Evolutionary conservation across 805 yeast genomes (phyloP), one percentile per base, ranked within the genome.

Genomic region (Hanseniaspora jakobsenii): DNA sequence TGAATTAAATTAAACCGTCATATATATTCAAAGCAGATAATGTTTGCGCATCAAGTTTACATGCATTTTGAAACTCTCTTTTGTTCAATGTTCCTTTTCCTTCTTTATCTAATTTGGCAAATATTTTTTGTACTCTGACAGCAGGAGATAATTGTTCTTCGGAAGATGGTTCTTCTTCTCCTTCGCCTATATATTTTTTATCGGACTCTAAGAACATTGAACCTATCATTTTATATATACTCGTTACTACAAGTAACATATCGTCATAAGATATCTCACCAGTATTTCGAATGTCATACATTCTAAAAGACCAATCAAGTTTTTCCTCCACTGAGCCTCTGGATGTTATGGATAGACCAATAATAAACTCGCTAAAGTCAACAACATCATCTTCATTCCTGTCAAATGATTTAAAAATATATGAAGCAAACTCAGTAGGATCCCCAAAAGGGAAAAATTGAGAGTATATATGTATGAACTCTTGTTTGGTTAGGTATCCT

Each of bases 371-470:
- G 62, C 81, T 82, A 65, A 91, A 91, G 57, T 85, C 95, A 32
- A 91, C 81, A 34, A 75, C 71, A 18, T 93, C 95, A 48, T 75
- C 73, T 54, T 74, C 69, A 57, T 85, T 91, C 32, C 73, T 71
- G 60, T 91, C 97, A 61, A 91, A 87, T 3, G 85, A 94, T 44
- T 78, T 76, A 64, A 91, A 91, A 13, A 93, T 79, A 53, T 79
- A 81, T 47, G 77, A 82, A 47, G 95, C 84, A 64, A 85, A 91
- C 48, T 85, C 89, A 3, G 81, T 74, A 1, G 98, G 95, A 55
- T 89, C 95, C 0, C 99, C 99, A 66, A 91, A 91, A 16, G 99
- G 99, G 69, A 91, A 91, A 61, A 89, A 91, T 57, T 91, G 97
- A 59, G 84, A 84, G 66, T 87, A 93, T 16, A 91, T 87, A 61